Evolutionary conservation across 2,329 filamentous ascomycete species (phyloP), one percentile per base, ranked within the genome.

Genomic region (Diplodia corticola): DNA sequence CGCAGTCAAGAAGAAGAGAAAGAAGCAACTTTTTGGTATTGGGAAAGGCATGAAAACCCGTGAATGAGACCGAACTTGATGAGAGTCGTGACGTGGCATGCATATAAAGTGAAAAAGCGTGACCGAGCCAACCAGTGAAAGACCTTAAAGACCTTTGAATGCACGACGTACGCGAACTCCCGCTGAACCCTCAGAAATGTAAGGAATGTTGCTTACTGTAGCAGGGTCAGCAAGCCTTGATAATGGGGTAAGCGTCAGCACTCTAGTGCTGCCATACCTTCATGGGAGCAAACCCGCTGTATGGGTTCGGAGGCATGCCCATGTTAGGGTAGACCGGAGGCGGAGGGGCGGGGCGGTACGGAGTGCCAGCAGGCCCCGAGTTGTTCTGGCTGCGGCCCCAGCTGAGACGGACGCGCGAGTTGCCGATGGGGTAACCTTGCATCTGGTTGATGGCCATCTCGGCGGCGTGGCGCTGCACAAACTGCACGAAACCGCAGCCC

Each of bases 391-490:
- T 96, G 70, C 95, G 91, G 70, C 95, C 95, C 95, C 95, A 99
- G 78, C 92, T 97, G 71, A 99, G 87, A 74, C 95, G 93, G 68
- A 99, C 95, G 71, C 95, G 93, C 54, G 94, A 98, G 85, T 99
- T 99, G 65, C 95, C 95, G 75, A 99, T 99, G 26, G 95, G 95
- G 79, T 99, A 99, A 68, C 95, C 95, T 82, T 99, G 95, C 95
- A 99, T 99, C 82, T 99, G 95, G 83, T 99, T 99, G 86, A 99
- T 99, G 72, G 95, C 95, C 95, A 99, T 99, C 83, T 99, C 95
- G 15, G 95, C 95, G 63, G 95, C 95, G 76, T 99, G 95, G 71
- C 95, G 93, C 83, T 99, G 95, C 66, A 99, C 95, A 74, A 99
- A 99, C 81, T 99, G 95, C 67, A 99, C 95, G 77, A 99, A 99